Evolutionary conservation across 225 moss, liverwort and hornwort species (phyloP), one percentile per base, ranked within the genome.

Genomic region (Sphagnum contortum): DNA sequence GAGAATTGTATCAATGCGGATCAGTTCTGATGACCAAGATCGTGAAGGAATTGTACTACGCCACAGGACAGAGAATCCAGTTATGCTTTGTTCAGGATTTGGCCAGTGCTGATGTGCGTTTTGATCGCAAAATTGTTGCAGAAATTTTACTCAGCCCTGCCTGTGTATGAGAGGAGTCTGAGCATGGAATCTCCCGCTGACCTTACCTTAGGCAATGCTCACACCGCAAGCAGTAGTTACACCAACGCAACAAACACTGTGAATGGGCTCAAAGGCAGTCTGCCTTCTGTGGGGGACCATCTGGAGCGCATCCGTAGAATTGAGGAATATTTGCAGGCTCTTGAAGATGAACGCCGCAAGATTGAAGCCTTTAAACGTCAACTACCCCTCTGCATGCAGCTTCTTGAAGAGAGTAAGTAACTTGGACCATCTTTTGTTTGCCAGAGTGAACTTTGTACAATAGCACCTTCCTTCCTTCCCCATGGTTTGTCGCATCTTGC

Each of bases 281-380:
- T 66, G 63, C 63, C 72, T 9, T 68, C 9, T 57, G 67, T 62
- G 2, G 68, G 68, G 53, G 76, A 69, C 46, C 75, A 69, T 55
- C 44, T 65, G 58, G 73, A 65, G 64, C 73, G 74, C 47, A 70
- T 46, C 12, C 87, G 70, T 71, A 80, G 84, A 10, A 69, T 87
- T 63, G 84, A 88, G 50, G 80, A 68, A 8, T 81, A 93, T 61
- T 66, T 98, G 73, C 81, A 72, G 58, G 83, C 87, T 8, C 78
- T 98, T 62, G 79, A 82, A 65, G 86, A 93, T 72, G 98, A 98
- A 71, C 80, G 87, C 65, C 79, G 89, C 52, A 98, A 98, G 80
- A 93, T 98, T 69, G 98, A 98, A 74, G 98, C 88, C 48, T 98
- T 93, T 60, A 93, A 98, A 68, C 71, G 98, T 60, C 93, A 93